A percentile compares a stretch with the other conserved stretches of the same genome.
These are phyloP conservation scores for Tetrahymena borealis DNA, from an alignment of 73 alveolate genomes.

Conservation along the genomic window DNA sequence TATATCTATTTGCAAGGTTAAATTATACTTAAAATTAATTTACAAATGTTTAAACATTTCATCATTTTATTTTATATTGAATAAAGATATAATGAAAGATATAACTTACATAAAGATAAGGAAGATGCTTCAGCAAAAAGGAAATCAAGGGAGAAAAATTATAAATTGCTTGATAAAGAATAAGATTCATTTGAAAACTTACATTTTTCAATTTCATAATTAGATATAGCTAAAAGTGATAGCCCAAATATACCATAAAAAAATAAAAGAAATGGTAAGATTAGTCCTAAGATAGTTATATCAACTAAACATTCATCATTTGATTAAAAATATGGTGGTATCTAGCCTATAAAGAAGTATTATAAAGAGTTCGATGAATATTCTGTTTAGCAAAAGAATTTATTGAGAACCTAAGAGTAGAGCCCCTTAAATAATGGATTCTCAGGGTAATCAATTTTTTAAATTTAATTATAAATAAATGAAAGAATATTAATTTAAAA, in stretches of 20 bases:
- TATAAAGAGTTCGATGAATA: background rate
- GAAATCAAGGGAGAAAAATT: background rate
- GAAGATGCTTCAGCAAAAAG: background rate
- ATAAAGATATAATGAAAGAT: background rate
- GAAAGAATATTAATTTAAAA: background rate
- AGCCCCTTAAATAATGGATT: background rate
- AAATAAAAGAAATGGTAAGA: background rate
- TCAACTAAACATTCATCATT: background rate
- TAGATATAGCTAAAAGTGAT: background rate
- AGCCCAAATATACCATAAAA: background rate
- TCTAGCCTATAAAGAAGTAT: background rate
- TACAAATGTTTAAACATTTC: background rate
- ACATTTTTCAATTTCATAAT: background rate
- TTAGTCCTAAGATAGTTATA: background rate
- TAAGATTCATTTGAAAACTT: background rate
- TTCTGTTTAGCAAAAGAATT: background rate
- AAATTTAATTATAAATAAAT: background rate
- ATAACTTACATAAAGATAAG: background rate
- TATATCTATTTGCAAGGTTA: too few species aligned
- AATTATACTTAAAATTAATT: too few species aligned
- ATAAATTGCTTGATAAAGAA: background rate
- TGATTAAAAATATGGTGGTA: background rate
- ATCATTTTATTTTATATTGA: too few species aligned
- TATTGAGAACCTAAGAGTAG: background rate
- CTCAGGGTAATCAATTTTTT: background rate